Percentiles rank a stretch among this genome's conserved stretches.
phyloP scores from a whole-genome alignment of 2,329 filamentous ascomycete species.

The Sporothrix globosa region DNA sequence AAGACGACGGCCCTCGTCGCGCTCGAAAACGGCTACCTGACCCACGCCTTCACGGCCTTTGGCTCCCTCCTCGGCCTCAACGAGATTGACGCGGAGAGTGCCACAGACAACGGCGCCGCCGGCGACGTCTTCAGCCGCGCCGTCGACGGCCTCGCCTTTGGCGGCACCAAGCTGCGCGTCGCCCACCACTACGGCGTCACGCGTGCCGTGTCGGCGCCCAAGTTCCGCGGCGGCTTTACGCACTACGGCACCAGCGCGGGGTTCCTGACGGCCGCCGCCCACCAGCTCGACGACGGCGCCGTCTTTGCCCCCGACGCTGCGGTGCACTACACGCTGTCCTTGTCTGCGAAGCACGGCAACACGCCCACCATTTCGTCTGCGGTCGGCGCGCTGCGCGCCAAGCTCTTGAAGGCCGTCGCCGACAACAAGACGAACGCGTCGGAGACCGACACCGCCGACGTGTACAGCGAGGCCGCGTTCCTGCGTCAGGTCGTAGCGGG shows the following conservation, averaged over 20 bases:
- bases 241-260: conserved; percentile 63
- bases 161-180: conserved; percentile 58
- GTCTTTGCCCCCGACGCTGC: conserved; percentile 59
- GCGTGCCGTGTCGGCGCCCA: conserved; percentile 60
- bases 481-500: conserved; percentile 59
- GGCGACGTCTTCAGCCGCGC: conserved; percentile 59
- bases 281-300: conserved; percentile 52
- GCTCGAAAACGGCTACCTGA: conserved; percentile 63
- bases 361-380: conserved; percentile 58
- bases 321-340: conserved; percentile 59
- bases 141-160: conserved; percentile 59
- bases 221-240: conserved; percentile 47
- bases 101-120: conserved; percentile 57
- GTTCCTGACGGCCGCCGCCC: conserved; percentile 56
- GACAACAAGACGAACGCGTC: conserved; percentile 14
- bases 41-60: conserved; percentile 62
- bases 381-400: conserved; percentile 55
- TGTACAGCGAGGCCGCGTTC: conserved; percentile 55
- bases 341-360: conserved; percentile 49
- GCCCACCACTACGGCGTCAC: conserved; percentile 62
- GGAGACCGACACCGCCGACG: conserved; percentile 43
- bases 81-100: conserved; percentile 62
- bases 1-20: conserved; percentile 47
- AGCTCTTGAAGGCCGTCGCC: conserved; percentile 57
- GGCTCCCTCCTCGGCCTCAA: conserved; percentile 64